Conservation (phyloP, 257 asterid species). For the Solanum phureja region DNA sequence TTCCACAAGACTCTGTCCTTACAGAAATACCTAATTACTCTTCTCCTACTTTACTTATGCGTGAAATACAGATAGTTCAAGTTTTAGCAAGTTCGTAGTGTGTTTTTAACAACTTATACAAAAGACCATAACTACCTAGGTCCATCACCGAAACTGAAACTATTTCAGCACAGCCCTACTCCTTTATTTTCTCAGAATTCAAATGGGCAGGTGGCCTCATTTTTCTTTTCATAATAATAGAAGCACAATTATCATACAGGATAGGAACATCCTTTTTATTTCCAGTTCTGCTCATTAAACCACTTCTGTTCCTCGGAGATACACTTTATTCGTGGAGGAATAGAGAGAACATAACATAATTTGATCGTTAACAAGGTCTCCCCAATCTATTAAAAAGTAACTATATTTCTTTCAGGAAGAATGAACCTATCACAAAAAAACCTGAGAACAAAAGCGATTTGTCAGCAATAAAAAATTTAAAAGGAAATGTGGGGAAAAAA, state of each 20-base stretch:
- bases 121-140: not conserved
- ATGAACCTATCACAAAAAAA: not conserved
- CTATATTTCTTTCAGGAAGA: not conserved
- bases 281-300: not conserved
- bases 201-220: not conserved
- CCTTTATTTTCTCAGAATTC: not conserved
- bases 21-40: not conserved
- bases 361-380: not conserved
- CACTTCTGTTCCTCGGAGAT: not conserved
- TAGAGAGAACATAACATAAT: not conserved
- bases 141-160: not conserved
- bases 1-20: not conserved
- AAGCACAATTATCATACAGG: not conserved
- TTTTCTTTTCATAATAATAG: not conserved
- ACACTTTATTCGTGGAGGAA: not conserved
- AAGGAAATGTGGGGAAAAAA: not conserved
- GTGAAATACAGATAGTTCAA: not conserved
- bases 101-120: not conserved
- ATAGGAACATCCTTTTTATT: not conserved
- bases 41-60: not conserved
- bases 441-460: not conserved
- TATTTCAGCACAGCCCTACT: not conserved
- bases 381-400: not conserved
- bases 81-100: not conserved
- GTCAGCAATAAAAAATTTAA: not conserved